phyloP scores from a whole-genome alignment of 306 rosid species.

The Hippophae rhamnoides region DNA sequence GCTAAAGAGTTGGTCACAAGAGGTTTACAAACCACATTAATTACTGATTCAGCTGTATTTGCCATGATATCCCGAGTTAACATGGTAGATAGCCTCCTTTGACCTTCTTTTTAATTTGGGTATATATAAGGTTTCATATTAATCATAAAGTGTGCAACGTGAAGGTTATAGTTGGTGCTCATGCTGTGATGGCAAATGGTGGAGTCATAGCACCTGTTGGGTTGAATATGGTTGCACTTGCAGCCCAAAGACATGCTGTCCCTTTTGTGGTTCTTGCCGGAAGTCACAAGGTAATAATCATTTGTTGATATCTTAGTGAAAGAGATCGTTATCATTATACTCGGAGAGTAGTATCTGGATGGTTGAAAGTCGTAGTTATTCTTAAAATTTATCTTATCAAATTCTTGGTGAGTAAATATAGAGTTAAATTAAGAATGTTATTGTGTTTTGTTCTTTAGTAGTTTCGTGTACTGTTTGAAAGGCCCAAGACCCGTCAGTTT shows the following conservation, averaged over 20 bases:
- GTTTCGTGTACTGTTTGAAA: too few species aligned
- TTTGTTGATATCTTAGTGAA: neutral
- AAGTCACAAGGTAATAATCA: slow-evolving; percentile 74
- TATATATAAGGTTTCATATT: slow-evolving; percentile 14
- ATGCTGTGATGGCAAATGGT: slow-evolving; percentile 99
- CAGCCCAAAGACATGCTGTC: slow-evolving; percentile 94
- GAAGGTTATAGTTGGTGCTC: slow-evolving; percentile 98
- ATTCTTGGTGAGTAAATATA: too few species aligned
- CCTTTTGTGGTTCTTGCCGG: slow-evolving; percentile 98
- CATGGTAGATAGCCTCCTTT: slow-evolving; percentile 50
- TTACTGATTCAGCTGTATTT: slow-evolving; percentile 79
- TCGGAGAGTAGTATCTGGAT: too few species aligned
- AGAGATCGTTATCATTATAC: too few species aligned
- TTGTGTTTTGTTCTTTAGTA: too few species aligned
- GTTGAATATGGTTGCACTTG: slow-evolving; percentile 95
- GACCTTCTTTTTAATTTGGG: neutral
- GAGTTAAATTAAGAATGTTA: too few species aligned
- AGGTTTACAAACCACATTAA: slow-evolving; percentile 75
- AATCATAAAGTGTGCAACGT: slow-evolving; percentile 18
- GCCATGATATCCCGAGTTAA: slow-evolving; percentile 88
- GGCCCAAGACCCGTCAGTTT: too few species aligned
- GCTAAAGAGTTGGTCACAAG: slow-evolving; percentile 69
- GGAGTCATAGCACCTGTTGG: slow-evolving; percentile 94
- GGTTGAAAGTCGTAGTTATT: neutral
- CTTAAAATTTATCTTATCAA: neutral